Evolutionary conservation across 73 alveolate genomes (phyloP).

Genomic region (Paramecium biaurelia): DNA sequence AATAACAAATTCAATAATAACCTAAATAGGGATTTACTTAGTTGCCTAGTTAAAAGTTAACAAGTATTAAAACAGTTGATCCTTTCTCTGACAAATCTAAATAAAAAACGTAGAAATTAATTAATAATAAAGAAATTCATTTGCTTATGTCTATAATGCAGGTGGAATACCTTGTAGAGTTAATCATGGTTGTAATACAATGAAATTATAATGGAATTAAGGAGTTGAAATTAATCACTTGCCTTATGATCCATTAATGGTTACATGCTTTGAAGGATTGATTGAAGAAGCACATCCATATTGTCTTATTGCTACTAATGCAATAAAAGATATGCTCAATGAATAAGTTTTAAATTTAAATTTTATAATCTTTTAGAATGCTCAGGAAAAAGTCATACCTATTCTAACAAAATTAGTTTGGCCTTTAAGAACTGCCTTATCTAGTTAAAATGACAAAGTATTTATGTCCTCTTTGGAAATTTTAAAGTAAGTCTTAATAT

Average conservation of each 20-base stretch:
- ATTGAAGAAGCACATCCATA: conserved; percentile 96
- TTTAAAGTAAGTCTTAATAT: conserved; percentile 48
- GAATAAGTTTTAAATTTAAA: conserved; percentile 63
- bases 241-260: conserved; percentile 91
- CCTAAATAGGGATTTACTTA: conserved; percentile 29
- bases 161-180: conserved; percentile 97
- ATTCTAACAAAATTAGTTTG: conserved; percentile 67
- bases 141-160: conserved; percentile 92
- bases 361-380: conserved; percentile 41
- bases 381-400: conserved; percentile 74
- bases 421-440: conserved; percentile 76
- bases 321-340: conserved; percentile 79
- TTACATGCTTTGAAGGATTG: conserved; percentile 93
- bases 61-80: conserved; percentile 51
- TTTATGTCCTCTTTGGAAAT: conserved; percentile 67
- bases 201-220: conserved; percentile 88
- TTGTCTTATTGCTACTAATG: conserved; percentile 80
- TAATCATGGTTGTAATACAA: conserved; percentile 81
- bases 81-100: conserved; percentile 50
- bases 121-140: conserved; percentile 43
- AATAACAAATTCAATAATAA: background rate
- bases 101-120: conserved; percentile 29
- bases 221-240: conserved; percentile 65
- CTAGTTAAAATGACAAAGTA: conserved; percentile 66
- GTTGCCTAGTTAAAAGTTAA: conserved; percentile 38